Conservation (phyloP, 441 rosid genomes). For the Bruguiera hainesii region DNA sequence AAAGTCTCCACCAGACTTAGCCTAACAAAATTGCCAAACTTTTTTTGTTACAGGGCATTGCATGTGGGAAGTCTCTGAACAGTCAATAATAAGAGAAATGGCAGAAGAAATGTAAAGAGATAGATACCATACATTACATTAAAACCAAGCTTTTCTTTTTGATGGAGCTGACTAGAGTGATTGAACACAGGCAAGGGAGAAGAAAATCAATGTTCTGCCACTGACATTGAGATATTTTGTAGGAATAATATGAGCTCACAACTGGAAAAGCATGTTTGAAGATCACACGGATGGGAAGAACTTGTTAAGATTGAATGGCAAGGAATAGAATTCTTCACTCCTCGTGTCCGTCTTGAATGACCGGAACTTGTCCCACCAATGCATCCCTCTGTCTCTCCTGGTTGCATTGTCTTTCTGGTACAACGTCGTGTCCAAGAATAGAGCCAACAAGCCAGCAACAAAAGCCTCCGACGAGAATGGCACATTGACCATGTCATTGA, state of each 20-base stretch:
- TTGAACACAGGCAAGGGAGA: too few relatives aligned
- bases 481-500: slow-evolving; percentile 92
- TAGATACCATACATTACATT: neutral
- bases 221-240: neutral
- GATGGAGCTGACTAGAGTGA: too few relatives aligned
- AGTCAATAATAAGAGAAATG: too few relatives aligned
- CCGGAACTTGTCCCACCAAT: slow-evolving; percentile 93
- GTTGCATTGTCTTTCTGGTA: slow-evolving; percentile 53
- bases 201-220: too few relatives aligned
- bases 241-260: neutral
- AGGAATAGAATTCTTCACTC: slow-evolving; percentile 85
- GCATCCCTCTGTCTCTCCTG: slow-evolving; percentile 82
- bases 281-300: slow-evolving; percentile 86
- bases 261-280: slow-evolving; percentile 1
- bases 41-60: too few relatives aligned
- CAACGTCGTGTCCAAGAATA: slow-evolving; percentile 68
- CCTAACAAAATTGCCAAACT: too few relatives aligned
- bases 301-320: slow-evolving; percentile 90
- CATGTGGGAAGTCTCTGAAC: too few relatives aligned
- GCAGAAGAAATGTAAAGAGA: neutral
- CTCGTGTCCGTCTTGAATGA: slow-evolving; percentile 68
- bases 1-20: too few relatives aligned
- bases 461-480: slow-evolving; percentile 85
- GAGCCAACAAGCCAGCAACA: slow-evolving; percentile 71
- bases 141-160: neutral